A percentile compares a stretch with the other conserved stretches of the same genome.
Conservation (phyloP, 805 yeast species). For the Cyberlindnera sargentensis region DNA sequence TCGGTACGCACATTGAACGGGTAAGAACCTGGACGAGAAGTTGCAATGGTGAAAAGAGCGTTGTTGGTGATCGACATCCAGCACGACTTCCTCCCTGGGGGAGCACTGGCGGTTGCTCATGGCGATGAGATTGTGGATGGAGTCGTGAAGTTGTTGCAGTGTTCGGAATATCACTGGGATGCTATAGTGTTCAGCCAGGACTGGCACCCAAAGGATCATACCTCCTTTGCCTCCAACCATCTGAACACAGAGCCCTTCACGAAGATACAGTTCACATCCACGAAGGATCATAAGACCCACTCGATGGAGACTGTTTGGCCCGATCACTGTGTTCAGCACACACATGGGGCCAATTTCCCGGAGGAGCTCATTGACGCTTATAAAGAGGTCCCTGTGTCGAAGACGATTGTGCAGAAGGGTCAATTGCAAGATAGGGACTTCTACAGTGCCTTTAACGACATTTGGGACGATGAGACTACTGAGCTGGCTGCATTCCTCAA, state of each 20-base stretch:
- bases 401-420: slow-evolving; percentile 62
- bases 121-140: slow-evolving; percentile 55
- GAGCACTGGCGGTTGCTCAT: slow-evolving; percentile 63
- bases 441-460: slow-evolving; percentile 81
- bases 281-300: slow-evolving; percentile 29
- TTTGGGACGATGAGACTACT: slow-evolving; percentile 67
- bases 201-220: slow-evolving; percentile 80
- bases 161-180: slow-evolving; percentile 44
- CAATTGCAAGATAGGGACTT: slow-evolving; percentile 66
- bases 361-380: slow-evolving; percentile 33
- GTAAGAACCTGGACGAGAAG: too few relatives aligned
- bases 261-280: slow-evolving; percentile 41
- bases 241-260: slow-evolving; percentile 42
- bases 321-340: slow-evolving; percentile 75
- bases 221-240: slow-evolving; percentile 76
- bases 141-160: slow-evolving; percentile 40
- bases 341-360: slow-evolving; percentile 62
- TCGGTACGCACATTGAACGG: too few relatives aligned
- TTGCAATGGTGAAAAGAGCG: slow-evolving; percentile 33
- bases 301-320: slow-evolving; percentile 70
- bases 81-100: slow-evolving; percentile 82
- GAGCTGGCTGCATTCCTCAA: slow-evolving; percentile 47
- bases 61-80: slow-evolving; percentile 76
- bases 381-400: slow-evolving; percentile 28
- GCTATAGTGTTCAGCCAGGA: slow-evolving; percentile 71